Base-by-base conservation (phyloP, 139 green algal species). In the Chlamydomonas urium region DNA sequence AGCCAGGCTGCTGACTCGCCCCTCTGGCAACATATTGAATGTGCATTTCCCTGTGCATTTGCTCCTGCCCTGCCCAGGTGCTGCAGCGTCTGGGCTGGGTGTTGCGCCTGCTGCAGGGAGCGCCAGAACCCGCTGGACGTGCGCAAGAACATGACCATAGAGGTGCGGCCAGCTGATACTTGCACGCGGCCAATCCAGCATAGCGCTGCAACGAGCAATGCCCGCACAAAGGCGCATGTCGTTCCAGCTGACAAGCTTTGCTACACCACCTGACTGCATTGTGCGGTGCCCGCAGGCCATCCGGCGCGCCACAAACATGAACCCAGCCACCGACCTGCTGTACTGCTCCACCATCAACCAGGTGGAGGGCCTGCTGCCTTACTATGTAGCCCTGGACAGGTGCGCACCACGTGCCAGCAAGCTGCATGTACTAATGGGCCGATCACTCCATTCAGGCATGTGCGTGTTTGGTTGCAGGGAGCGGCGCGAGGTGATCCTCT, bases 61-160 rank as follows among this genome's bases (percentile, higher is more conserved):
- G n/a, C 28, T 14, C 32, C n/a, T 42, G 2, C 19, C 2, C n/a
- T 38, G 37, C 24, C 8, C 48, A 29, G 69, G 29, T 75, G 69
- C 69, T 75, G 69, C 37, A 36, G n/a, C 24, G 47, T 75, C 5
- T 67, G 65, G n/a, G 19, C 14, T 17, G 65, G 35, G 65, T 71
- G 65, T 28, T 71, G 65, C 42, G 59, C 65, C 3, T 71, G 65
- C 42, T 71, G 36, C 65, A 71, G 37, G 4, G 3, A 21, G 28
- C 42, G 34, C 31, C 50, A 50, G 2, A 21, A 24, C 26, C 66
- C 47, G 23, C 59, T 76, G 21, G 69, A 66, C 32, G 61, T 73
- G 6, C 66, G 60, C 26, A 66, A 73, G 50, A 48, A 67, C 32
- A 72, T 80, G 68, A 80, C 58, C 17, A n/a, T 61, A 5, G 59